Conservation (phyloP, 257 asterid species). For the Linaria vulgaris region DNA sequence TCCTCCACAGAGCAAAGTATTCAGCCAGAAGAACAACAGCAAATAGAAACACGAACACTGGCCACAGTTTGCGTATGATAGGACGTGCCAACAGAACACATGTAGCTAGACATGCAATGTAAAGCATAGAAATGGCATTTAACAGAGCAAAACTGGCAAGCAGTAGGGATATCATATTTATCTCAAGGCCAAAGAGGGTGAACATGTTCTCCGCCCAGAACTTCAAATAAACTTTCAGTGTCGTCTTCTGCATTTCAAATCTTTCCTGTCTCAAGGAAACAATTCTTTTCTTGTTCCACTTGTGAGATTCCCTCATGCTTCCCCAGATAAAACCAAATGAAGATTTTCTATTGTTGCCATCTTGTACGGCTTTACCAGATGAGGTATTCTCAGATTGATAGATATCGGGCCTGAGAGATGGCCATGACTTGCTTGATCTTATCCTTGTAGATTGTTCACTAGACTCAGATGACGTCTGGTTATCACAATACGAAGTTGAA, state of each 20-base stretch:
- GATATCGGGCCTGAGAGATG: slow-evolving; percentile 42
- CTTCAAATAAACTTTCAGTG: slow-evolving; percentile 80
- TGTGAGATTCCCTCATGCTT: slow-evolving; percentile 76
- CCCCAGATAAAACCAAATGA: slow-evolving; percentile 81
- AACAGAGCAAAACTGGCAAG: slow-evolving; percentile 92
- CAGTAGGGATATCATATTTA: slow-evolving; percentile 81
- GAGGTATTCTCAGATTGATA: slow-evolving; percentile 44
- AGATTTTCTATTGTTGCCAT: slow-evolving; percentile 43
- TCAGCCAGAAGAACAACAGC: slow-evolving; percentile 78
- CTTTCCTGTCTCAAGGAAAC: slow-evolving; percentile 81
- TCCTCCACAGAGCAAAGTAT: slow-evolving; percentile 86
- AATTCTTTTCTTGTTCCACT: slow-evolving; percentile 78
- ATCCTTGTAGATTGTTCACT: slow-evolving; percentile 41
- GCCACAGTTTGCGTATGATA: slow-evolving; percentile 80
- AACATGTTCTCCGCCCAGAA: slow-evolving; percentile 97
- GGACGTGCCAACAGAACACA: slow-evolving; percentile 81
- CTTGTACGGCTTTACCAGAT: slow-evolving; percentile 34
- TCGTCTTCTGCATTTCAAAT: slow-evolving; percentile 80
- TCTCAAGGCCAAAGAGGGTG: slow-evolving; percentile 97
- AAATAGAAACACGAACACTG: slow-evolving; percentile 66
- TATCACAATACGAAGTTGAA: slow-evolving; percentile 48
- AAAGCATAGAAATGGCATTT: slow-evolving; percentile 78
- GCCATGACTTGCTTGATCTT: slow-evolving; percentile 54
- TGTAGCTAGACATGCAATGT: slow-evolving; percentile 75
- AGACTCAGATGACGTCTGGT: slow-evolving; percentile 38